phyloP scores from a whole-genome alignment of 2,329 filamentous ascomycete genomes.

The Penicillium sp. region DNA sequence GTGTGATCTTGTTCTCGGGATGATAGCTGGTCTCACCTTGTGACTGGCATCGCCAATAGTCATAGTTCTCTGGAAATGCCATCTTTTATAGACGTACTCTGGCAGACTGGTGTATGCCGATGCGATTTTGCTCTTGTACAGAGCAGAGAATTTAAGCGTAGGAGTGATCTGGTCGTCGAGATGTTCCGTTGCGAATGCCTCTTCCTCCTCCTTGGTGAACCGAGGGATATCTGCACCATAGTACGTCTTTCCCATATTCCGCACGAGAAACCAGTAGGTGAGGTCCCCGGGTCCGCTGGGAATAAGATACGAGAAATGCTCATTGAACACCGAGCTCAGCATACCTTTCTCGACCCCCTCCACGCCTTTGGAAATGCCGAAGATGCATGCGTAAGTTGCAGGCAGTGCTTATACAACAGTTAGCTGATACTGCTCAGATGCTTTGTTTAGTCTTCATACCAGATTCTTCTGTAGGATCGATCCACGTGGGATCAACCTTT shows the following conservation, averaged over 20 bases:
- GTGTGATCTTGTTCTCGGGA: background rate
- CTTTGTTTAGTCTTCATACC: background rate
- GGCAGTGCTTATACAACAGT: conserved; percentile 11
- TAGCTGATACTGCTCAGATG: background rate
- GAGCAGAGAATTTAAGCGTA: conserved; percentile 20
- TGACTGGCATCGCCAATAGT: conserved; percentile 18
- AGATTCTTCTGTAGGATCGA: conserved; percentile 16
- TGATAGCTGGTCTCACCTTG: conserved; percentile 7
- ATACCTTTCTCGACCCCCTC: conserved; percentile 12
- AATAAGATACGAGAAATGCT: conserved; percentile 21
- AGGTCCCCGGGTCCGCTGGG: conserved; percentile 18
- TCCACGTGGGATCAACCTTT: conserved; percentile 14
- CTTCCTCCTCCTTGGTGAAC: conserved; percentile 22
- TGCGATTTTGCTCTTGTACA: conserved; percentile 17
- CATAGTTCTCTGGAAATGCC: conserved; percentile 16
- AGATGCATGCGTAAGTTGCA: conserved; percentile 29
- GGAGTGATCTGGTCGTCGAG: conserved; percentile 18
- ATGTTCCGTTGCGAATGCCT: conserved; percentile 13
- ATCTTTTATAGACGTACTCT: conserved; percentile 22
- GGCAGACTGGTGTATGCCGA: conserved; percentile 15
- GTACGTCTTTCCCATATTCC: conserved; percentile 16
- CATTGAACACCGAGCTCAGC: conserved; percentile 14
- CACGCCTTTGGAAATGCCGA: conserved; percentile 22
- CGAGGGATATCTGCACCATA: conserved; percentile 22
- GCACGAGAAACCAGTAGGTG: conserved; percentile 26